Conservation (phyloP, 1,284 basidiomycete genomes). For the Quambalaria eucalypti region DNA sequence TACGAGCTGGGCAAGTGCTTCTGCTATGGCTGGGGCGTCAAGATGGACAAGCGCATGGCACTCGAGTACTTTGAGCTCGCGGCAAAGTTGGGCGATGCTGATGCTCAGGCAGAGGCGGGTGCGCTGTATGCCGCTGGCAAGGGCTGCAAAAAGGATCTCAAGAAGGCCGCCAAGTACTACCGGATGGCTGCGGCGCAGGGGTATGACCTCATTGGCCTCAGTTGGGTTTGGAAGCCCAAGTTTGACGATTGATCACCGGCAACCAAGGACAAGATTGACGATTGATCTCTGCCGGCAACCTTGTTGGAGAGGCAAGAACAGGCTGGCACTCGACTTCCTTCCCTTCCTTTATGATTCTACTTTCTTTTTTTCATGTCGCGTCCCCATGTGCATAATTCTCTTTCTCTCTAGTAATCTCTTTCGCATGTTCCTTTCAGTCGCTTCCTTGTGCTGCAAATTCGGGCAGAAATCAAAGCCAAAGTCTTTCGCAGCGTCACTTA, state of each 20-base stretch:
- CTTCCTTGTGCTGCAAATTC: no score
- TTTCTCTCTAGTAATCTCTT: no score
- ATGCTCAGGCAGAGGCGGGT: slow-evolving; percentile 68
- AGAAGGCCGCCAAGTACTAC: slow-evolving; percentile 79
- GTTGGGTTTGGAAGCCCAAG: slow-evolving; percentile 41
- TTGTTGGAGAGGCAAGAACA: no score
- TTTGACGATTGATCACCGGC: slow-evolving; percentile 9
- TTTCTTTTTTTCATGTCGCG: no score
- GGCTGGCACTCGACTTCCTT: no score
- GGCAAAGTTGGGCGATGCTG: slow-evolving; percentile 70
- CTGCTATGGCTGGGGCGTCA: slow-evolving; percentile 79
- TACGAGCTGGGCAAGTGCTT: slow-evolving; percentile 88
- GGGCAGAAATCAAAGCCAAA: no score
- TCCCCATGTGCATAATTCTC: no score
- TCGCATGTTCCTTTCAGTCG: no score
- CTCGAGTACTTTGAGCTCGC: slow-evolving; percentile 66
- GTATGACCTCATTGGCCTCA: slow-evolving; percentile 37
- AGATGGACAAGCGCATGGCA: slow-evolving; percentile 65
- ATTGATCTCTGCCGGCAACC: no score
- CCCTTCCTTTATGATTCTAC: no score
- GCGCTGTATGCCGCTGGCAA: slow-evolving; percentile 77
- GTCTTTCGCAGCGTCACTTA: no score
- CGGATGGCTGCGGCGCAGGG: slow-evolving; percentile 57
- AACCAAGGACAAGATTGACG: no score
- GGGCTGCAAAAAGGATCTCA: slow-evolving; percentile 71